phyloP scores from a whole-genome alignment of 495 filamentous ascomycete genomes.

The Parachaetomium inaequale region DNA sequence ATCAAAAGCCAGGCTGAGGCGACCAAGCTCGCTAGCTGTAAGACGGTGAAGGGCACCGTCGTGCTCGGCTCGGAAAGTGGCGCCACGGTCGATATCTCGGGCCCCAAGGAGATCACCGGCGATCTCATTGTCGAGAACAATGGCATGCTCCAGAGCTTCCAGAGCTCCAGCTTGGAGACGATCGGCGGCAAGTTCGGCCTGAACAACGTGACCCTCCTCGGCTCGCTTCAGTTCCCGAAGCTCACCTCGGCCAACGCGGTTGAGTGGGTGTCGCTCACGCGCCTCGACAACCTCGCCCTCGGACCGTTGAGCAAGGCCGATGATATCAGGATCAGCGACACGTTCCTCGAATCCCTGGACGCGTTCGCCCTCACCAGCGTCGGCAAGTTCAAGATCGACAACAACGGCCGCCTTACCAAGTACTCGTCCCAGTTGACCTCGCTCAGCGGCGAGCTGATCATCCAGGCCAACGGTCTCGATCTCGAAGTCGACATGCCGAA shows the following conservation, averaged over 20 bases:
- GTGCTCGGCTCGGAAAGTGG: conserved; percentile 55
- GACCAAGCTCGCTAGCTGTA: conserved; percentile 60
- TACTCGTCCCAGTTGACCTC: conserved; percentile 70
- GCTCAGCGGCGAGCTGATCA: conserved; percentile 58
- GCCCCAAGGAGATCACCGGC: conserved; percentile 63
- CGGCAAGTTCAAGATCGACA: conserved; percentile 67
- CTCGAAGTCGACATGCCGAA: conserved; percentile 66
- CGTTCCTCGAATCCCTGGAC: conserved; percentile 65
- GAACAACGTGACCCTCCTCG: conserved; percentile 61
- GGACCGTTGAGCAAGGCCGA: conserved; percentile 57
- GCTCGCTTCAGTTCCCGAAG: conserved; percentile 56
- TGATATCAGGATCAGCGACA: conserved; percentile 74
- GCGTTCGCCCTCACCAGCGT: conserved; percentile 71
- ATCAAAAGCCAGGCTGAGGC: conserved; percentile 72
- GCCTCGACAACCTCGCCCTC: conserved; percentile 66
- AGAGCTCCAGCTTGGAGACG: conserved; percentile 41
- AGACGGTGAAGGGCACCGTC: conserved; percentile 65
- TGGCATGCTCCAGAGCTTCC: conserved; percentile 43
- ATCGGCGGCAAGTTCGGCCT: conserved; percentile 66
- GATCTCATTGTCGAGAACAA: conserved; percentile 60
- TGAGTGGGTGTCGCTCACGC: conserved; percentile 67
- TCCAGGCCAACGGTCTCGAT: conserved; percentile 62
- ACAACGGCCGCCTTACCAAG: conserved; percentile 66
- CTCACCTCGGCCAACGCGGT: conserved; percentile 63
- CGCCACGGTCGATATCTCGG: conserved; percentile 51